Base-by-base conservation (phyloP, 2,329 filamentous ascomycete genomes). In the Aphanocladium album region DNA sequence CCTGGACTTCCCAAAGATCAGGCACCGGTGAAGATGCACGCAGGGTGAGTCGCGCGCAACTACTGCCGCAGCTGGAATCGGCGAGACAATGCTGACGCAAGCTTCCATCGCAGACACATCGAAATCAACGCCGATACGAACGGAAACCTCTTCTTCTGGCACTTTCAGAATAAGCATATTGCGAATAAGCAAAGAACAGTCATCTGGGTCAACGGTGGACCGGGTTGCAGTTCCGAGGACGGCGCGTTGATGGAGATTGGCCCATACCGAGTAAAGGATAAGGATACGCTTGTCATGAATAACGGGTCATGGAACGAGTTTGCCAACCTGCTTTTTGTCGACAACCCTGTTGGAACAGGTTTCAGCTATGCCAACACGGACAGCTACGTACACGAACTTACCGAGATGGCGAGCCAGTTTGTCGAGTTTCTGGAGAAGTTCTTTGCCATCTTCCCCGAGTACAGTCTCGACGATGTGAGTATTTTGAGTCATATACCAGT, bases 241-340 rank as follows among this genome's bases (percentile, higher is more conserved):
- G 95, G 93, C 66, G 92, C 91, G 2, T 76, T 98, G 80, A 98
- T 98, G 83, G 95, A 99, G 75, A 85, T 99, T 64, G 95, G 95
- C 0, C 95, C 95, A 2, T 99, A 97, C 74, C 83, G 95, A 65
- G 78, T 99, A 61, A 88, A 89, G 70, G 84, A 93, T 66, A 84
- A 89, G 75, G 82, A 75, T 81, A 88, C 69, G 4, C 78, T 99
- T 61, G 80, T 80, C 61, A 87, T 91, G 72, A 97, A 97, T 73
- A 89, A 96, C 60, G 95, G 95, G n/a, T 93, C 92, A 1, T 99
- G 96, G 96, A 89, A 96, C 74, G 93, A 99, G 77, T 99, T 98
- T 70, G 91, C 95, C 65, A 99, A 99, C 70, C 76, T 99, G 56
- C 84, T 99, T 62, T 99, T 99, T 71, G 91, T 99, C 62, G 95